A percentile compares a stretch with the other conserved stretches of the same genome.
Conservation (phyloP, 1,284 basidiomycete species). For the Lentinula novae-zelandiae region DNA sequence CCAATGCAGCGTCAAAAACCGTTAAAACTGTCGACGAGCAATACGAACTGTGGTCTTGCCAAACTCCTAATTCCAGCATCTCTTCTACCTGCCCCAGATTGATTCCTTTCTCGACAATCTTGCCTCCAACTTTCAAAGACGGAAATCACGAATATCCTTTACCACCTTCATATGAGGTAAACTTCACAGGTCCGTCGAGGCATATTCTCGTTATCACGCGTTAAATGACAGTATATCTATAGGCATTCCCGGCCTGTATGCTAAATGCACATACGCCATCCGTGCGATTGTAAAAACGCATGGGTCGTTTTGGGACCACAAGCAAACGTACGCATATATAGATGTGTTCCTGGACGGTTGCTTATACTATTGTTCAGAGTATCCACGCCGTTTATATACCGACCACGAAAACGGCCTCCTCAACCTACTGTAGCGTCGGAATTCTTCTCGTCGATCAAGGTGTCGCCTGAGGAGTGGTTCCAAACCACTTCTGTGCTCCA, state of each 20-base stretch:
- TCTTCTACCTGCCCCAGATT: not conserved
- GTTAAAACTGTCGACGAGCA: conserved; percentile 7
- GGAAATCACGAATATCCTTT: conserved; percentile 4
- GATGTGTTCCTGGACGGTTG: not conserved
- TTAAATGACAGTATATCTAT: not conserved
- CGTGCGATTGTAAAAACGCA: conserved; percentile 6
- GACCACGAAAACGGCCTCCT: conserved; percentile 11
- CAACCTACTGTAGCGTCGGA: not conserved
- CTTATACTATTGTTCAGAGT: not conserved
- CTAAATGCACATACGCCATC: conserved; percentile 8
- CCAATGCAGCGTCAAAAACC: conserved; percentile 8
- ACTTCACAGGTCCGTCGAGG: conserved; percentile 1
- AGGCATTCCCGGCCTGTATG: conserved; percentile 11
- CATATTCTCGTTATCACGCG: not conserved
- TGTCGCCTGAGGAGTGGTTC: conserved; percentile 12
- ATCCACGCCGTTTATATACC: conserved; percentile 7
- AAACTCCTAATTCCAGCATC: not conserved
- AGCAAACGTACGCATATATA: conserved; percentile 8
- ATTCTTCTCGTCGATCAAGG: conserved; percentile 9
- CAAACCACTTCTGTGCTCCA: conserved; percentile 6
- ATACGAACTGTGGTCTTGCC: conserved; percentile 6
- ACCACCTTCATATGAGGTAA: conserved; percentile 13
- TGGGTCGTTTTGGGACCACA: conserved; percentile 5
- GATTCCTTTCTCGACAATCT: conserved; percentile 9
- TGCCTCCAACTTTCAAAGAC: conserved; percentile 13